Evolutionary conservation across 1,284 basidiomycete species (phyloP), one percentile per base, ranked within the genome.

Genomic region (Singerocomus rubriflavus): DNA sequence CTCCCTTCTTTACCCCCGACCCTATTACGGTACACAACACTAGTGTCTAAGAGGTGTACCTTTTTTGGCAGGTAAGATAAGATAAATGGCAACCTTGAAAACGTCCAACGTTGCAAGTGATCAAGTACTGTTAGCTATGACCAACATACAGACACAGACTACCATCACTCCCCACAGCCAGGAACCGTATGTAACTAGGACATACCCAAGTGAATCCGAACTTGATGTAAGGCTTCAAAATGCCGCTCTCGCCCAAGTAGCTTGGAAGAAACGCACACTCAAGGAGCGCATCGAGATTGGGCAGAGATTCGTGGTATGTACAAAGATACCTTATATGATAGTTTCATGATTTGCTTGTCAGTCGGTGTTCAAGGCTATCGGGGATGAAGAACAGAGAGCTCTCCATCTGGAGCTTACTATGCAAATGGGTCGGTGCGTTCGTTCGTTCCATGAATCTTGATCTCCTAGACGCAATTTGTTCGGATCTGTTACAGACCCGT

Each of bases 351-450:
- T 46, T 16, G 16, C 25, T 34, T 52, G 25, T 12, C 54, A 93
- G 88, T 80, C 84, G 33, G 87, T 87, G 62, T 91, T 96, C 66
- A 81, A 83, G 64, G 78, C 78, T 21, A 78, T 85, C 65, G 75
- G 47, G 29, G 55, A 55, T 3, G 56, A 57, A 0, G 57, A 65
- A 6, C 51, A 32, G n/a, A 39, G 61, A 30, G 31, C 49, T 13
- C 50, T 66, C 29, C 53, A 65, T 46, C 45, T 62, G 6, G 93
- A 97, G 63, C 74, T 93, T 48, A 84, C 88, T 1, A 60, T 78
- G 38, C 85, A 91, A 69, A 92, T 93, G 84, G 91, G 90, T 33
- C 71, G 88, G 84, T 85, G 50, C 57, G 77, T 69, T 52, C 6
- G 4, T 31, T 41, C 8, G 21, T 21, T 21, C 4, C 14, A 40